Evolutionary conservation across 129 eudicot species (phyloP), one percentile per base, ranked within the genome.

Genomic region (Flaveria bidentis): DNA sequence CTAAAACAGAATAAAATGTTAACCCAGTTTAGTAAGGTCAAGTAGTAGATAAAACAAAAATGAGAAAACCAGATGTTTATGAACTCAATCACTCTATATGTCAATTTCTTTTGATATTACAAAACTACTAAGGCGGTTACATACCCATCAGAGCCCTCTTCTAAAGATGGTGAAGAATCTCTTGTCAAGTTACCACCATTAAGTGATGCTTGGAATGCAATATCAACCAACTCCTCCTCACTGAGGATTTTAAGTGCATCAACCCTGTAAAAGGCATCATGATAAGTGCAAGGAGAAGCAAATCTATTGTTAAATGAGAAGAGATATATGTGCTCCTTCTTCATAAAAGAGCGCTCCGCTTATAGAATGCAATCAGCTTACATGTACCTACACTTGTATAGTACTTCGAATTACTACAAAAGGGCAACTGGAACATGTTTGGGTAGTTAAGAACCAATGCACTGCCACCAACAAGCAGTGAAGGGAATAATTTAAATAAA

Each of bases 181-280:
- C 71, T 41, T 61, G 73, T 78, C 74, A 55, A 78, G 56, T 81
- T 70, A 65, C 28, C 90, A 83, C 61, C 88, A 87, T 86, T 81
- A 75, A 91, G 80, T 52, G 96, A 86, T 76, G 85, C 86, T 69
- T 79, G 89, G 73, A 87, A 85, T 20, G 98, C 97, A 84, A 82
- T 79, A 49, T 77, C 76, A 12, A 90, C 92, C 78, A 94, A 76
- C 69, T 94, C 97, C 67, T 91, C 94, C 84, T 89, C 96, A 2
- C 61, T 84, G 16, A 87, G 22, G 62, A 91, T 83, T 72, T 86
- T 91, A 70, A 94, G 96, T 60, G 86, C 93, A 57, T 94, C 96
- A 67, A 94, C 92, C 81, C 80, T 80, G 61, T 73, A 80, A 25
- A 49, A 47, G 71, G 10, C 56, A 71, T 36, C 44, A 25, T 15